Evolutionary conservation across 2,329 filamentous ascomycete genomes (phyloP).

Genomic region (Zopfia rhizophila): DNA sequence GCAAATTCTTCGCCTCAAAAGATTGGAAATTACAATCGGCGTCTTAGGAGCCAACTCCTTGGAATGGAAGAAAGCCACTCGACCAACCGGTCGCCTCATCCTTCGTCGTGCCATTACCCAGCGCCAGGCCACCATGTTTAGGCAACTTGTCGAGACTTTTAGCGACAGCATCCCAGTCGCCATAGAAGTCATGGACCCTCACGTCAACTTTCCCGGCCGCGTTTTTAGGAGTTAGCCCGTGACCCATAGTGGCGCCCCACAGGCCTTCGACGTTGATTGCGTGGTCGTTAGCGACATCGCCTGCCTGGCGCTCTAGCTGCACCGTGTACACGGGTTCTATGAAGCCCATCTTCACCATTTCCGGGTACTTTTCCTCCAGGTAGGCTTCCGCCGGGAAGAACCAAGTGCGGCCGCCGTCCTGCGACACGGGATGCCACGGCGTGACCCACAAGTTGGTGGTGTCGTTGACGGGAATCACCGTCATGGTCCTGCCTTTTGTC

Average conservation of each 20-base stretch:
- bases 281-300: constrained; percentile 9
- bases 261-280: constrained; percentile 16
- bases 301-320: constrained; percentile 4
- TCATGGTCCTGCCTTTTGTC: constrained; percentile 16
- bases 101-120: neutral
- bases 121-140: neutral
- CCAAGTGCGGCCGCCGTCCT: constrained; percentile 7
- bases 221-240: constrained; percentile 13
- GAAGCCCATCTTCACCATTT: constrained; percentile 8
- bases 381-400: constrained; percentile 10
- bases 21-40: constrained; percentile 1
- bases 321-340: constrained; percentile 7
- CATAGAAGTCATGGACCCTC: neutral
- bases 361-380: constrained; percentile 4
- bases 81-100: neutral
- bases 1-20: neutral
- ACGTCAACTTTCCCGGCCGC: neutral
- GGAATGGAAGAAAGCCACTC: constrained; percentile 3
- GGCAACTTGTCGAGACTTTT: constrained; percentile 2
- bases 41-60: neutral
- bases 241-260: constrained; percentile 14
- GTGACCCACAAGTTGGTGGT: constrained; percentile 11
- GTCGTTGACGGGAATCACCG: constrained; percentile 12
- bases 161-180: neutral
- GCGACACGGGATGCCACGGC: constrained; percentile 4